A percentile compares a stretch with the other conserved stretches of the same genome.
Evolutionary conservation across 805 yeast genomes (phyloP).

Genomic region (Myxozyma melibiosi): DNA sequence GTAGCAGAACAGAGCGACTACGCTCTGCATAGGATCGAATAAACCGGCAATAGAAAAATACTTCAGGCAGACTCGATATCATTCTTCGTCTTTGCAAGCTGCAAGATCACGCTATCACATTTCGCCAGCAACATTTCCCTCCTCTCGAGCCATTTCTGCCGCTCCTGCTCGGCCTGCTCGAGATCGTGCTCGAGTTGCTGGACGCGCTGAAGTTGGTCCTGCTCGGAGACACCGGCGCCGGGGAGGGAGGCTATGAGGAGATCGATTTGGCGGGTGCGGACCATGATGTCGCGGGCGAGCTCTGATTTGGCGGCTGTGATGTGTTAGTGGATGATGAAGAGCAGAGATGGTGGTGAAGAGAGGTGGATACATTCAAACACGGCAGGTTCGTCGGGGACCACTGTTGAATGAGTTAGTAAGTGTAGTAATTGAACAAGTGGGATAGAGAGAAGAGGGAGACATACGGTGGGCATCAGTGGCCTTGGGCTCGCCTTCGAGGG

Average conservation of each 20-base stretch:
- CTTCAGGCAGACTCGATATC: conserved; percentile 14
- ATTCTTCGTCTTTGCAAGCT: conserved; percentile 22
- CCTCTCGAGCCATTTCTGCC: conserved; percentile 17
- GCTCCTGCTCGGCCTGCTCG: conserved; percentile 21
- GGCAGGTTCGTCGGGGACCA: conserved; percentile 22
- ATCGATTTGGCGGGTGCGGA: conserved; percentile 83
- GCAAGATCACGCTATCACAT: conserved; percentile 29
- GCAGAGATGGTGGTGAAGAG: background rate
- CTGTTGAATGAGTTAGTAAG: conserved; percentile 1
- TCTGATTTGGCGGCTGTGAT: conserved; percentile 59
- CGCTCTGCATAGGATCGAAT: too few relatives aligned
- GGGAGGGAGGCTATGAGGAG: conserved; percentile 87
- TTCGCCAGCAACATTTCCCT: conserved; percentile 21
- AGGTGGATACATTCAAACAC: conserved; percentile 31
- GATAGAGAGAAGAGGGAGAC: background rate
- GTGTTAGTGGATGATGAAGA: background rate
- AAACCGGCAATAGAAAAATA: too few relatives aligned
- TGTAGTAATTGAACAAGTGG: background rate
- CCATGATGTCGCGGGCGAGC: conserved; percentile 77
- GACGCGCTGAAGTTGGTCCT: conserved; percentile 68
- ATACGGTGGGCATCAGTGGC: conserved; percentile 27
- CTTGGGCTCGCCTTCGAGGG: conserved; percentile 26
- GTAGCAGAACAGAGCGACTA: too few relatives aligned
- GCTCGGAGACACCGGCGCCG: conserved; percentile 84
- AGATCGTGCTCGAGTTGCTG: conserved; percentile 59